Base-by-base conservation (phyloP, 2,329 filamentous ascomycete species). In the Chaetomiaceae sp. region DNA sequence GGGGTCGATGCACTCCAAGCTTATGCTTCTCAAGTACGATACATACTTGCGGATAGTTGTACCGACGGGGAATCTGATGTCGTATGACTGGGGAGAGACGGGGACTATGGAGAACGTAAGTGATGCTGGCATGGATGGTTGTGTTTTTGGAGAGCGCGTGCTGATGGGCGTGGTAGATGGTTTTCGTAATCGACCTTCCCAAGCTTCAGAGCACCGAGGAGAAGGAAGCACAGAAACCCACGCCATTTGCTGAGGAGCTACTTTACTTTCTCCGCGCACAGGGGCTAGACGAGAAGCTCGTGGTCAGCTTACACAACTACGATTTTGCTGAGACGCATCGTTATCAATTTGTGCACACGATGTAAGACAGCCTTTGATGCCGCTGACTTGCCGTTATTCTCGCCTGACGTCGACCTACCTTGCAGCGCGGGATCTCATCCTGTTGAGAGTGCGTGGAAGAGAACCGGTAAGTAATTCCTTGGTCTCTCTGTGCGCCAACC, bases 101-200 rank as follows among this genome's bases (percentile, higher is more conserved):
- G 89, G 89, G 6, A 71, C 84, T 2, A 87, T 96, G 84, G 91
- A 96, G 69, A 96, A 96, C 68, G 85, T 86, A 64, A 54, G 77
- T 37, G 7, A 21, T 21, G 11, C 14, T 14, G 18, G n/a, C 30
- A 13, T 2, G 46, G 56, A 63, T 60, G 54, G 43, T 37, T 53
- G 21, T 21, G 20, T 13, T 8, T 7, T 23, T 42, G 25, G 34
- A 10, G 27, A 30, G 11, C 7, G 36, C 37, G 8, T 34, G 48
- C 61, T 66, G 34, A 67, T 47, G 11, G n/a, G 29, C 21, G 8
- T 20, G 7, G 16, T 32, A 87, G 84, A 86, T 85, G 62, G 82
- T 91, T 7, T 97, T 96, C 66, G 66, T 97, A n/a, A 91, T 99
- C 59, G 94, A 99, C 66, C 79, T 97, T 8, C 92, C 94, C 5